Evolutionary conservation across 1,284 basidiomycete genomes (phyloP).

Genomic region (Rhodotorula sp.): DNA sequence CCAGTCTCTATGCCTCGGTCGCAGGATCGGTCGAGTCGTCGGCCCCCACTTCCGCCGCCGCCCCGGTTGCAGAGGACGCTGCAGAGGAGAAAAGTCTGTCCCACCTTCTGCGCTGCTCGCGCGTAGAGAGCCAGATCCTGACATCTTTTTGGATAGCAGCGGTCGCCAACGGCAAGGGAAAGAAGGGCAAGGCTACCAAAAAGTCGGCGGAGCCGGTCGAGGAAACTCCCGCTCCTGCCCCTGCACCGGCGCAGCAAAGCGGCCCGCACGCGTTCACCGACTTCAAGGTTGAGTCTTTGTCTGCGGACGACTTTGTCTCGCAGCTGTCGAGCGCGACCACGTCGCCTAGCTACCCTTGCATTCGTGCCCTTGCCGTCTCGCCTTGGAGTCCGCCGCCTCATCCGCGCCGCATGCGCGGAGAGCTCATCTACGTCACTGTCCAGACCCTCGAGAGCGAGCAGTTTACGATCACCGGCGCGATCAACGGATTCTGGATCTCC

Average conservation of each 20-base stretch:
- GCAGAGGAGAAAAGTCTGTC: conserved; percentile 25
- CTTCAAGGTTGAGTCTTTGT: conserved; percentile 22
- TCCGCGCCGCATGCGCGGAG: conserved; percentile 54
- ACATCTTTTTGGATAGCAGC: not conserved
- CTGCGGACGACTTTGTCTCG: conserved; percentile 12
- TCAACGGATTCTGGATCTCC: conserved; percentile 58
- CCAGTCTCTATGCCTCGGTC: conserved; percentile 36
- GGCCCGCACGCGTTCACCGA: conserved; percentile 28
- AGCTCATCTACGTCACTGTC: conserved; percentile 58
- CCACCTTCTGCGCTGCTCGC: too few relatives aligned
- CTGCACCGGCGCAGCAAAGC: not conserved
- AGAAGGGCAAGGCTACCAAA: conserved; percentile 32
- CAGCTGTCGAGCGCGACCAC: conserved; percentile 20
- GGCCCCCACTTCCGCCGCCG: not conserved
- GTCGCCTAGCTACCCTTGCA: conserved; percentile 39
- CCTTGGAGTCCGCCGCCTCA: conserved; percentile 61
- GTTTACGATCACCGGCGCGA: conserved; percentile 55
- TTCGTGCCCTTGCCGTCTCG: conserved; percentile 56
- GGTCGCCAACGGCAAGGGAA: conserved; percentile 29
- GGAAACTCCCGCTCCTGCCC: not conserved
- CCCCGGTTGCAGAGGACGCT: not conserved
- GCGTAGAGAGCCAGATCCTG: not conserved
- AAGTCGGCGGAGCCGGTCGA: conserved; percentile 7
- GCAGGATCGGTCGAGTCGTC: not conserved
- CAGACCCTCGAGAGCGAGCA: conserved; percentile 58